phyloP scores from a whole-genome alignment of 495 filamentous ascomycete genomes.

The Penicillium parvum region DNA sequence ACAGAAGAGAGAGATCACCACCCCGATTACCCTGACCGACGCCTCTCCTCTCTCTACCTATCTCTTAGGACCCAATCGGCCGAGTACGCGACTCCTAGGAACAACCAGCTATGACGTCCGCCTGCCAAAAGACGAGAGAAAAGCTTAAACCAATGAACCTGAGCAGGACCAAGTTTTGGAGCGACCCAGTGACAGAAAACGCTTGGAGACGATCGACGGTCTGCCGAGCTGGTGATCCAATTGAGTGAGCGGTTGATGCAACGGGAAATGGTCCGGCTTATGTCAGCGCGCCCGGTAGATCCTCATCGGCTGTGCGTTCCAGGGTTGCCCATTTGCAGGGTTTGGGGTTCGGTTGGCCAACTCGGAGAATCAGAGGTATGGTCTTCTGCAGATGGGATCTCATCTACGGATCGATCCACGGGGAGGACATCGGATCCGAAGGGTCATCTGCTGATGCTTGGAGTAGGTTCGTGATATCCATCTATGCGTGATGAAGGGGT shows the following conservation, averaged over 20 bases:
- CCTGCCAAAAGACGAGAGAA: slow-evolving; percentile 1
- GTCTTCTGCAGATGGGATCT: too few relatives aligned
- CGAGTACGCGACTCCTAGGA: neutral
- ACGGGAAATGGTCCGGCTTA: neutral
- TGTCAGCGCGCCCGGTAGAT: slow-evolving; percentile 6
- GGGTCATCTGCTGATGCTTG: too few relatives aligned
- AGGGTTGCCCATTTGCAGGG: neutral
- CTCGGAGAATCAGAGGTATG: too few relatives aligned
- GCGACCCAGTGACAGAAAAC: slow-evolving; percentile 11
- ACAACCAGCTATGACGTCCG: slow-evolving; percentile 1
- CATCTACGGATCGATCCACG: too few relatives aligned
- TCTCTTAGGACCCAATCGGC: too few relatives aligned
- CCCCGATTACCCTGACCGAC: too few relatives aligned
- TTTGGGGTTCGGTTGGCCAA: neutral
- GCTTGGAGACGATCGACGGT: slow-evolving; percentile 12
- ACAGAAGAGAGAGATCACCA: too few relatives aligned
- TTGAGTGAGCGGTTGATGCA: neutral
- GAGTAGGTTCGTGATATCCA: too few relatives aligned
- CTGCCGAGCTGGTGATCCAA: slow-evolving; percentile 1
- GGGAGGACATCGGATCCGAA: too few relatives aligned
- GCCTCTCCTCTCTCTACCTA: too few relatives aligned
- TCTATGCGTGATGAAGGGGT: too few relatives aligned
- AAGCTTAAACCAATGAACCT: slow-evolving; percentile 7
- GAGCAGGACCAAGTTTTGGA: slow-evolving; percentile 3
- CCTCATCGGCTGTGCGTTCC: neutral